Conservation (phyloP, 352 stramenopile species). For the Globisporangium uncinulatum region DNA sequence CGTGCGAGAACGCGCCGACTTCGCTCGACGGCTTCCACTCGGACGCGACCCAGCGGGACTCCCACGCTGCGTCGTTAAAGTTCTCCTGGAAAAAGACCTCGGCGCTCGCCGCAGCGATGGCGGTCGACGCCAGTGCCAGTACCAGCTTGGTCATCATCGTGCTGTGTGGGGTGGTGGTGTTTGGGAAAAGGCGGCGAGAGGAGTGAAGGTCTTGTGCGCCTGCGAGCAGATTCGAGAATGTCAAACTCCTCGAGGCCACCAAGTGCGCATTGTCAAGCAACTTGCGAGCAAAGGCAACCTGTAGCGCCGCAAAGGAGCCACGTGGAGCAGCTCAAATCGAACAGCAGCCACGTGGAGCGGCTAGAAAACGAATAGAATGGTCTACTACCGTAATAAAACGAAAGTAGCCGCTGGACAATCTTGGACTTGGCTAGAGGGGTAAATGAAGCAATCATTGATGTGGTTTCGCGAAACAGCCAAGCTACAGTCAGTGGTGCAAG, state of each 20-base stretch:
- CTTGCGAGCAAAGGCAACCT: too few species aligned
- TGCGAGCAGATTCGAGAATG: slow-evolving; percentile 7
- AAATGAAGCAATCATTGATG: too few species aligned
- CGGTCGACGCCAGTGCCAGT: slow-evolving; percentile 36
- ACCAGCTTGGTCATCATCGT: slow-evolving; percentile 67
- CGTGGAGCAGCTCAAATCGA: too few species aligned
- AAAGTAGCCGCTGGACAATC: too few species aligned
- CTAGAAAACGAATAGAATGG: too few species aligned
- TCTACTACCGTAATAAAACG: too few species aligned
- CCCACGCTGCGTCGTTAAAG: slow-evolving; percentile 88
- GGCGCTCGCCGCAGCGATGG: slow-evolving; percentile 40
- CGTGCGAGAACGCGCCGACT: slow-evolving; percentile 94
- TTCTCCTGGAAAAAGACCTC: slow-evolving; percentile 93
- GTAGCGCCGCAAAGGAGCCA: too few species aligned
- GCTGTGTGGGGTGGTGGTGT: background rate
- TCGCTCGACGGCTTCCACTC: slow-evolving; percentile 93
- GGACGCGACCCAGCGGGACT: slow-evolving; percentile 80
- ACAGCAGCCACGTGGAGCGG: too few species aligned
- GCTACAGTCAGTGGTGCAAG: too few species aligned
- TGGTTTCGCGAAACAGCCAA: too few species aligned
- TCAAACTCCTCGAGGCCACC: background rate
- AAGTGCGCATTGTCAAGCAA: too few species aligned
- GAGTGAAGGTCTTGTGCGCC: background rate
- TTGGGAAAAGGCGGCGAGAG: background rate
- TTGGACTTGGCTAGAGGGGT: too few species aligned